These are phyloP conservation scores for Scheffersomyces stipitis DNA, from an alignment of 805 yeast species.

Conservation along the genomic window DNA sequence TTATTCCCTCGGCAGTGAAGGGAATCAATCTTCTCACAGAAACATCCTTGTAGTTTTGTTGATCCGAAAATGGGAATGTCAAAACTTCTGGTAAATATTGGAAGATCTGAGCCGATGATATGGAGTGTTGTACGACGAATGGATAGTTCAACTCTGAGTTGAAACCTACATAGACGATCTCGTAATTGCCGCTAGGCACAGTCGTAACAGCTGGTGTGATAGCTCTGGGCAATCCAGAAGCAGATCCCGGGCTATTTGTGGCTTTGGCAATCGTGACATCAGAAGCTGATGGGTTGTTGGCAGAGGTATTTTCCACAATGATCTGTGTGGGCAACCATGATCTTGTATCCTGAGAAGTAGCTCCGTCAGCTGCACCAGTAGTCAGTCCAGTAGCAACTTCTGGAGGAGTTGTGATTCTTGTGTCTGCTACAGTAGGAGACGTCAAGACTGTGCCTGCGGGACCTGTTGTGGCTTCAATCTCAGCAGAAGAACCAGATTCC, in stretches of 20 bases:
- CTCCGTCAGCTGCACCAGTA: neutral
- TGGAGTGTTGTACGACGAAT: conserved; percentile 69
- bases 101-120: conserved; percentile 82
- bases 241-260: conserved; percentile 8
- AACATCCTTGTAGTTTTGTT: conserved; percentile 37
- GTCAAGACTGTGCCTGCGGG: too few species aligned
- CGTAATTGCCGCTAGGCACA: conserved; percentile 45
- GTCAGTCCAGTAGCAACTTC: too few species aligned
- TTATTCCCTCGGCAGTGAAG: conserved; percentile 50
- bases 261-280: neutral
- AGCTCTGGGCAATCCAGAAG: conserved; percentile 69
- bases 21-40: conserved; percentile 75
- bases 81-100: conserved; percentile 79
- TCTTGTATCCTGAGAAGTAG: conserved; percentile 15
- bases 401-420: too few species aligned
- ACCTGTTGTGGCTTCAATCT: too few species aligned
- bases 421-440: too few species aligned
- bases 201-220: conserved; percentile 66
- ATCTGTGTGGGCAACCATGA: conserved; percentile 42
- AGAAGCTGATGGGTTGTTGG: conserved; percentile 21
- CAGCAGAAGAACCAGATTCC: too few species aligned
- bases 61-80: conserved; percentile 54
- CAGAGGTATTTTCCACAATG: conserved; percentile 20
- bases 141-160: conserved; percentile 77
- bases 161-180: conserved; percentile 74